phyloP scores from a whole-genome alignment of 2,329 filamentous ascomycete genomes.

The Colletotrichum noveboracense region DNA sequence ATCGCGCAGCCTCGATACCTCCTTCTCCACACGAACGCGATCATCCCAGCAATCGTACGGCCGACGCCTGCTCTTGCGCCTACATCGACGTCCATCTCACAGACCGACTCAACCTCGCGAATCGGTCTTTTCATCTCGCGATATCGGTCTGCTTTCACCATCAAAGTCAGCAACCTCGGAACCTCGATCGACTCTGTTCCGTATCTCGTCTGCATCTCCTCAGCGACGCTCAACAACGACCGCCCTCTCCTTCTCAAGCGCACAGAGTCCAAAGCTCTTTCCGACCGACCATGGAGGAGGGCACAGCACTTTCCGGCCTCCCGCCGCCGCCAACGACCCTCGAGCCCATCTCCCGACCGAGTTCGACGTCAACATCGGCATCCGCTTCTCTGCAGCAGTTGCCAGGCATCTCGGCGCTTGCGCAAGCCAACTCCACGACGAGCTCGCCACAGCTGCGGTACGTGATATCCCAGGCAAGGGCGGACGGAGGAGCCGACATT shows the following conservation, averaged over 20 bases:
- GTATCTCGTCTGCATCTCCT: background rate
- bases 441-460: conserved; percentile 54
- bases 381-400: conserved; percentile 47
- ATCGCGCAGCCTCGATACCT: background rate
- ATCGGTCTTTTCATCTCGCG: background rate
- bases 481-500: background rate
- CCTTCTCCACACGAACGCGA: background rate
- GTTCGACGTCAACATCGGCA: conserved; percentile 49
- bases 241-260: background rate
- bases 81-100: background rate
- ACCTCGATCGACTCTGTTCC: background rate
- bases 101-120: background rate
- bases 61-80: background rate
- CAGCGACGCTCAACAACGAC: background rate
- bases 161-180: background rate
- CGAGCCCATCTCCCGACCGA: conserved; percentile 54
- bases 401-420: conserved; percentile 50
- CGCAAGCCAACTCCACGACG: conserved; percentile 42
- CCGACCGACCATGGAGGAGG: conserved; percentile 51
- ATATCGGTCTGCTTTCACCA: background rate
- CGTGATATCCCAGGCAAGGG: conserved; percentile 26
- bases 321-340: conserved; percentile 30
- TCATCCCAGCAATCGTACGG: background rate
- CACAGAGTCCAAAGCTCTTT: background rate
- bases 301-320: conserved; percentile 21